phyloP scores from a whole-genome alignment of 352 stramenopile genomes.

The Phytophthora syringae region DNA sequence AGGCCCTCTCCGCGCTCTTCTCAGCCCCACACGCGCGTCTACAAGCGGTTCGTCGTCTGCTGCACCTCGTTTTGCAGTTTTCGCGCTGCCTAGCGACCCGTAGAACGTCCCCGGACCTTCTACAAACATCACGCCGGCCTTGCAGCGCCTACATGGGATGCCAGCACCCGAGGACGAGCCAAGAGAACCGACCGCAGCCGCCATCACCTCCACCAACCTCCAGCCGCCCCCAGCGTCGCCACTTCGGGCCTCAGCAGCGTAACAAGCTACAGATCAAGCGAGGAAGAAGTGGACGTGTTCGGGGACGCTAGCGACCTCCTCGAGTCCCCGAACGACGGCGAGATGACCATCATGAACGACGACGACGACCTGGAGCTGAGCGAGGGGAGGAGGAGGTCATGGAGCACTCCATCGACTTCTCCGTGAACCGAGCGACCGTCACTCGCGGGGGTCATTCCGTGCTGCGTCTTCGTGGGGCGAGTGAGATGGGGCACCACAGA shows the following conservation, averaged over 20 bases:
- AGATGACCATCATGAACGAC: constrained; percentile 79
- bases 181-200: constrained; percentile 33
- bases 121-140: constrained; percentile 18
- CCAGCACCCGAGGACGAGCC: constrained; percentile 32
- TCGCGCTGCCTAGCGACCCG: constrained; percentile 6
- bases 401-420: constrained; percentile 77
- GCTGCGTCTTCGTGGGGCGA: constrained; percentile 83
- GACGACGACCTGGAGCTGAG: constrained; percentile 49
- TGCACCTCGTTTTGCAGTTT: background rate
- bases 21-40: background rate
- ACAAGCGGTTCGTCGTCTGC: background rate
- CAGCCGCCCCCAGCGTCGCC: no score
- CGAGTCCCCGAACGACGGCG: constrained; percentile 50
- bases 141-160: constrained; percentile 74
- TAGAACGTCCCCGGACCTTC: constrained; percentile 20
- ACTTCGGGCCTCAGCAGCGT: no score
- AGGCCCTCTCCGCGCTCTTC: constrained; percentile 3
- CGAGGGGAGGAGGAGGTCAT: constrained; percentile 73
- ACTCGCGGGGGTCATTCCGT: constrained; percentile 75
- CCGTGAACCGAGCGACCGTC: constrained; percentile 74
- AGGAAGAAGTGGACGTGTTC: constrained; percentile 23
- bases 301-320: constrained; percentile 57
- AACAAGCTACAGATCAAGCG: constrained; percentile 31
- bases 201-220: no score
- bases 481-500: constrained; percentile 80